phyloP scores from a whole-genome alignment of 139 green algal genomes.

The Ostreobium quekettii region DNA sequence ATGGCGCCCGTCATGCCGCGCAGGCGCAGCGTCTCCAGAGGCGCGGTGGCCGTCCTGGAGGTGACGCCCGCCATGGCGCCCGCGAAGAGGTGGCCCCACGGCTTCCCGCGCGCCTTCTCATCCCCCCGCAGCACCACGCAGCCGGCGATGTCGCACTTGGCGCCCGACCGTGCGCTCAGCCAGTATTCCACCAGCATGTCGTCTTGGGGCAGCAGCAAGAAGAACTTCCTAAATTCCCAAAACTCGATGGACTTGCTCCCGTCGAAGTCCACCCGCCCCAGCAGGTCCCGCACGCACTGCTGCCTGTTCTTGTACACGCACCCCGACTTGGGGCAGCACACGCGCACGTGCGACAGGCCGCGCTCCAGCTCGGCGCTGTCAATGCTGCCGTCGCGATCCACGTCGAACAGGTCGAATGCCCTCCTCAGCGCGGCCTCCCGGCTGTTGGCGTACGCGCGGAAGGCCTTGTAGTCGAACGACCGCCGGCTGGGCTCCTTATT shows the following conservation, averaged over 20 bases:
- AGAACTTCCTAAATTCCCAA: slow-evolving; percentile 48
- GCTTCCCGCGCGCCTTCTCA: not conserved
- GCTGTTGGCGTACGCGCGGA: slow-evolving; percentile 35
- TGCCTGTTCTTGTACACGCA: slow-evolving; percentile 31
- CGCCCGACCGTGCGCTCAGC: slow-evolving; percentile 4
- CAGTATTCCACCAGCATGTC: slow-evolving; percentile 45
- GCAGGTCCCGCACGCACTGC: slow-evolving; percentile 15
- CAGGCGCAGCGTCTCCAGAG: slow-evolving; percentile 69
- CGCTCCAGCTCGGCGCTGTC: slow-evolving; percentile 37
- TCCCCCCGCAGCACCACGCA: slow-evolving; percentile 19
- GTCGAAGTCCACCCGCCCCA: slow-evolving; percentile 11
- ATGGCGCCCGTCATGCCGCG: slow-evolving; percentile 53
- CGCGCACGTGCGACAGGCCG: slow-evolving; percentile 33
- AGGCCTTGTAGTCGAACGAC: slow-evolving; percentile 14
- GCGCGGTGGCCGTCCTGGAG: slow-evolving; percentile 64
- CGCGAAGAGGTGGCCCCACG: slow-evolving; percentile 57
- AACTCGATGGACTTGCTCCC: slow-evolving; percentile 34
- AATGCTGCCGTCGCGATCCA: slow-evolving; percentile 45
- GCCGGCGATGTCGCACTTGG: slow-evolving; percentile 24
- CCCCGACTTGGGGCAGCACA: slow-evolving; percentile 34
- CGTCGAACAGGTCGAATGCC: slow-evolving; percentile 44
- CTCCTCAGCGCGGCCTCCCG: slow-evolving; percentile 38
- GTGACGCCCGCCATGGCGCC: slow-evolving; percentile 61
- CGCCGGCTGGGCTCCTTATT: not conserved
- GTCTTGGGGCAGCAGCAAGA: slow-evolving; percentile 51